phyloP scores from a whole-genome alignment of 345 rosid species.

The Conringia planisiliqua region DNA sequence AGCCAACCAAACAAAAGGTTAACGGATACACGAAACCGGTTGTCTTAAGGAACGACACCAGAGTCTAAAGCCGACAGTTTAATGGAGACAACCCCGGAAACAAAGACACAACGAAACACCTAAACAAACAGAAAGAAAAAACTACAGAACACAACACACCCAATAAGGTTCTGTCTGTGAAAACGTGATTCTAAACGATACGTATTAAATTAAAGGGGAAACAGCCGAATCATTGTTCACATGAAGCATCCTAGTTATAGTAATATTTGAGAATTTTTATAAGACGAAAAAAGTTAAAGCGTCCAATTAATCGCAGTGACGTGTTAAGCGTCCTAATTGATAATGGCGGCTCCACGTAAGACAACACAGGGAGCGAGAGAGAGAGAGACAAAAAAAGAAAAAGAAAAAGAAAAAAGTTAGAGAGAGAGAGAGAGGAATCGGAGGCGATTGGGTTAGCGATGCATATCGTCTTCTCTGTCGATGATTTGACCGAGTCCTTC shows the following conservation, averaged over 20 bases:
- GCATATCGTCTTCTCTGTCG: conserved; percentile 57
- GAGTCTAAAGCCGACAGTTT: too few relatives aligned
- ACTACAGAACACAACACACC: too few relatives aligned
- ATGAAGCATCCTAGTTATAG: background rate
- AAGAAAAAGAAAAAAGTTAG: background rate
- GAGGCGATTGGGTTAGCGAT: conserved; percentile 40
- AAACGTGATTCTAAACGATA: background rate
- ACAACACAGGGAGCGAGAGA: background rate
- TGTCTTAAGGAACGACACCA: too few relatives aligned
- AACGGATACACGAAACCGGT: too few relatives aligned
- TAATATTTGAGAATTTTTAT: background rate
- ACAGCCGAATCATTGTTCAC: background rate
- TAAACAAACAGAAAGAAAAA: too few relatives aligned
- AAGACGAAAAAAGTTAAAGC: background rate
- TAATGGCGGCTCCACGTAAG: conserved; percentile 31
- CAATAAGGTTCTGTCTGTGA: too few relatives aligned
- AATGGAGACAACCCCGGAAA: too few relatives aligned
- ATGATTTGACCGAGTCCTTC: conserved; percentile 63
- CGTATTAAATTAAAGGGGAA: background rate
- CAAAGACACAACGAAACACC: too few relatives aligned
- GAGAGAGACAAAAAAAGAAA: background rate
- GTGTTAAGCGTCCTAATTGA: conserved; percentile 5
- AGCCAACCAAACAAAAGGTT: too few relatives aligned
- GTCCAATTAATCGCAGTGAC: conserved; percentile 13
- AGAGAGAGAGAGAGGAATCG: conserved; percentile 4